phyloP scores from a whole-genome alignment of 31 red algal genomes.

The Porphyra umbilicalis region DNA sequence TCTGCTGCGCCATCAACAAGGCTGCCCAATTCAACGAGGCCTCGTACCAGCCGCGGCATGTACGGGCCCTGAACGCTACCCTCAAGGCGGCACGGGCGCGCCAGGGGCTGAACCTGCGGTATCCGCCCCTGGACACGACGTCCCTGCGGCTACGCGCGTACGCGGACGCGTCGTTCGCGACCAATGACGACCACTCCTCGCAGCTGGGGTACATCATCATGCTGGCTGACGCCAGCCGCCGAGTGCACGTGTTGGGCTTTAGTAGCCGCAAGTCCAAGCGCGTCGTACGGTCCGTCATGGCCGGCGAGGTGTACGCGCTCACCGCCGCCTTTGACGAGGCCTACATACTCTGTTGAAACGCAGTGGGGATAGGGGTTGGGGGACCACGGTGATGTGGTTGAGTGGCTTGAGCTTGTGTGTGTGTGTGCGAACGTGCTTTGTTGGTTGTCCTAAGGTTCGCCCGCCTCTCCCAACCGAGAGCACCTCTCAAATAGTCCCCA shows the following conservation, averaged over 20 bases:
- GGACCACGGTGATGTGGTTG: too few species aligned
- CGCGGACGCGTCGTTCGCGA: too few species aligned
- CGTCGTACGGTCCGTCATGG: constrained; percentile 1
- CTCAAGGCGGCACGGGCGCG: background rate
- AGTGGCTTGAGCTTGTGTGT: too few species aligned
- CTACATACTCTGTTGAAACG: background rate
- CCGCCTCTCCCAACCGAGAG: too few species aligned
- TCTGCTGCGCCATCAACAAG: constrained; percentile 1
- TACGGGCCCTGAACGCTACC: background rate
- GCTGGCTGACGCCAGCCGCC: background rate
- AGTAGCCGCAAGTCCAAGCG: constrained; percentile 2
- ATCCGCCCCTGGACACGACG: too few species aligned
- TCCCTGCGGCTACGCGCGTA: too few species aligned
- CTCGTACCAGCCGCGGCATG: too few species aligned
- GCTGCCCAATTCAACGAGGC: background rate
- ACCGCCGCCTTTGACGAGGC: constrained; percentile 6
- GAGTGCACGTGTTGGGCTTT: background rate
- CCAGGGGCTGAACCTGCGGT: background rate
- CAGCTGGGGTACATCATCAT: constrained; percentile 27
- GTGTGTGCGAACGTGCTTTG: too few species aligned
- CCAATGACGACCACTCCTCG: background rate
- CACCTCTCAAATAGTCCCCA: too few species aligned
- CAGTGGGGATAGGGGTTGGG: too few species aligned
- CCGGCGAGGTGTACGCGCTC: background rate
- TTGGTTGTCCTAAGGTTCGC: too few species aligned